phyloP scores from a whole-genome alignment of 202 grass and related monocot genomes.

The Carex sylvatica region DNA sequence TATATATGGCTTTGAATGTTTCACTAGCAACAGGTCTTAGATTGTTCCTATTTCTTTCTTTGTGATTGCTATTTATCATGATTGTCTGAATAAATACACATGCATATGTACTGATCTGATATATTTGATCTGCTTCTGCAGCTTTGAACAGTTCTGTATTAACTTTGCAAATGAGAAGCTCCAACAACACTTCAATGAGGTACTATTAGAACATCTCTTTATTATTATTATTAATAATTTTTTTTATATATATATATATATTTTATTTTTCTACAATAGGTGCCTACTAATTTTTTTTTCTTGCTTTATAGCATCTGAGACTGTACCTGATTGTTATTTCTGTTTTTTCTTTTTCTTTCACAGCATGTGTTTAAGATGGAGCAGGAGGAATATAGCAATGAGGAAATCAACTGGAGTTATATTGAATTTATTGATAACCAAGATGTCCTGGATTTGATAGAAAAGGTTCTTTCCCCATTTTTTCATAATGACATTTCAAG shows the following conservation, averaged over 20 bases:
- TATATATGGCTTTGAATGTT: slow-evolving; percentile 99
- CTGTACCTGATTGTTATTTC: slow-evolving; percentile 20
- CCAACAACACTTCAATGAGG: slow-evolving; percentile 99
- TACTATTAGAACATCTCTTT: slow-evolving; percentile 15
- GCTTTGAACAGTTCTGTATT: slow-evolving; percentile 99
- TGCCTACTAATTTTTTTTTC: neutral
- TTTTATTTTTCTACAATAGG: slow-evolving; percentile 1
- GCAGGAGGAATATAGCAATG: slow-evolving; percentile 95
- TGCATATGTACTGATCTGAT: neutral
- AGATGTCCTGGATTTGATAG: slow-evolving; percentile 98
- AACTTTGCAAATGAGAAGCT: slow-evolving; percentile 99
- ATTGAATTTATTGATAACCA: slow-evolving; percentile 99
- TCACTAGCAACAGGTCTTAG: slow-evolving; percentile 82
- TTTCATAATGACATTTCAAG: neutral
- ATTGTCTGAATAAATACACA: neutral
- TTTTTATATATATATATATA: neutral
- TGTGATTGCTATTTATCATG: slow-evolving; percentile 16
- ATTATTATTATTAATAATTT: neutral
- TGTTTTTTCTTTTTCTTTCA: slow-evolving; percentile 31
- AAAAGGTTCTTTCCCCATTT: slow-evolving; percentile 62
- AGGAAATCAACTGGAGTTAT: slow-evolving; percentile 98
- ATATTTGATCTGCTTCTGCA: slow-evolving; percentile 39
- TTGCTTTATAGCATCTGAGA: slow-evolving; percentile 17
- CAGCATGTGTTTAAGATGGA: slow-evolving; percentile 99
- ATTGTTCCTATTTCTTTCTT: neutral